Evolutionary conservation across 2,329 filamentous ascomycete genomes (phyloP).

Genomic region (Xylariaceae sp.): DNA sequence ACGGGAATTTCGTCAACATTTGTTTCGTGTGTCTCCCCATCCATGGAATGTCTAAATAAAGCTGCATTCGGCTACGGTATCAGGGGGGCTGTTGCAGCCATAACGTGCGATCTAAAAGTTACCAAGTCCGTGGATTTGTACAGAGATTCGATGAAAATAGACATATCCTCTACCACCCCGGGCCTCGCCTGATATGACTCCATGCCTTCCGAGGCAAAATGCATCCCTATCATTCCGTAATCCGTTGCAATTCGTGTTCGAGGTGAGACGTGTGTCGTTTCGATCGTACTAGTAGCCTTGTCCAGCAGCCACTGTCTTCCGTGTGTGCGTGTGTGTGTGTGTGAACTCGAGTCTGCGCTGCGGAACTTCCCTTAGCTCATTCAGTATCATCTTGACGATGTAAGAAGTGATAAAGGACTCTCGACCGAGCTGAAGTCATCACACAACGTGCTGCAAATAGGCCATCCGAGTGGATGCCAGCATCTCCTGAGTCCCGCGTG

Average conservation of each 20-base stretch:
- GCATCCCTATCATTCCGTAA: background rate
- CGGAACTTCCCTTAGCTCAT: background rate
- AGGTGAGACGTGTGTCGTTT: background rate
- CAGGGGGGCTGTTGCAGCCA: conserved; percentile 11
- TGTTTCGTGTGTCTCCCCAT: background rate
- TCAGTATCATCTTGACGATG: background rate
- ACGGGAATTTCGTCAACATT: background rate
- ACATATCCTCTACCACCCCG: background rate
- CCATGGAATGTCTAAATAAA: background rate
- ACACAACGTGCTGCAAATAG: background rate
- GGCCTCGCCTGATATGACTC: background rate
- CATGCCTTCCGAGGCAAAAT: background rate
- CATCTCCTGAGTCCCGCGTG: conserved; percentile 10
- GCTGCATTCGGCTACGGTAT: background rate
- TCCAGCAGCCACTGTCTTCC: background rate
- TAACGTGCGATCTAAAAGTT: conserved; percentile 2
- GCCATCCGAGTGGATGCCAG: conserved; percentile 10
- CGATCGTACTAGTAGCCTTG: no score
- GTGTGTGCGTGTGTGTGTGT: background rate
- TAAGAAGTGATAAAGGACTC: background rate
- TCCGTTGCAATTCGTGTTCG: background rate
- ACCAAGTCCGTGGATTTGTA: conserved; percentile 5
- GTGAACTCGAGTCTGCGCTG: background rate
- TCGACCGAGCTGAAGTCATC: conserved; percentile 13
- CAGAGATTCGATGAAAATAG: conserved; percentile 3